Conservation (phyloP, 192 early-diverging fungal genomes). For the Podila verticillata region DNA sequence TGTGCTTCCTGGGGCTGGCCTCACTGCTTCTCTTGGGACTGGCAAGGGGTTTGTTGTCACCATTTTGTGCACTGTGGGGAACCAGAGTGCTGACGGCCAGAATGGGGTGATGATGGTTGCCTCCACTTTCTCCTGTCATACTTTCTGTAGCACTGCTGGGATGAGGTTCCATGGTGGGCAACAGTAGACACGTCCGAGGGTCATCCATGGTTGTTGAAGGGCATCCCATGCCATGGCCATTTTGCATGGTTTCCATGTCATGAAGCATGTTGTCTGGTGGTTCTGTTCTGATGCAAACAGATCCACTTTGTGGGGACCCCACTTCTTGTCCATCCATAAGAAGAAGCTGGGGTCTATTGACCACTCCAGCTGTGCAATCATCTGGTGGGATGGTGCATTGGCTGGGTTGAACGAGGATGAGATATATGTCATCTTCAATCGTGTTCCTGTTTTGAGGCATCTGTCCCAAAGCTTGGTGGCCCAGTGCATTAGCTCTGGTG, state of each 20-base stretch:
- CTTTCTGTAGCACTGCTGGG: constrained; percentile 7
- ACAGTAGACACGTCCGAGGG: constrained; percentile 15
- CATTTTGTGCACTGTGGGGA: too few species aligned
- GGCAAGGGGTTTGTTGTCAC: too few species aligned
- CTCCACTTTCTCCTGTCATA: not conserved
- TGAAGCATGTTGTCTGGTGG: constrained; percentile 14
- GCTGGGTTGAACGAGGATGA: constrained; percentile 30
- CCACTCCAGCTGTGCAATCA: constrained; percentile 26
- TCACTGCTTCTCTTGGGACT: too few species aligned
- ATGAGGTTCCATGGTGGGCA: constrained; percentile 39
- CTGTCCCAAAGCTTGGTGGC: constrained; percentile 16
- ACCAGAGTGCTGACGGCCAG: too few species aligned
- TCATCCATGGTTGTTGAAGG: constrained; percentile 16
- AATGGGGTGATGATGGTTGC: too few species aligned
- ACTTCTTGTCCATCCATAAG: constrained; percentile 12
- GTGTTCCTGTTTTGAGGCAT: constrained; percentile 29
- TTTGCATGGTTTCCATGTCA: constrained; percentile 25
- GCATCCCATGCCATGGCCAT: constrained; percentile 20
- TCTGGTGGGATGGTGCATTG: constrained; percentile 15
- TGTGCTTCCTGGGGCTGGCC: too few species aligned
- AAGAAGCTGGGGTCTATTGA: constrained; percentile 6
- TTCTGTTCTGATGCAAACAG: constrained; percentile 27
- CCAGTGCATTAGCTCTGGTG: constrained; percentile 20
- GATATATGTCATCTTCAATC: constrained; percentile 15
- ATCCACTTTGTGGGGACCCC: constrained; percentile 33